Conservation (phyloP, 169 alveolate species). For the Amoebophrya sp. region DNA sequence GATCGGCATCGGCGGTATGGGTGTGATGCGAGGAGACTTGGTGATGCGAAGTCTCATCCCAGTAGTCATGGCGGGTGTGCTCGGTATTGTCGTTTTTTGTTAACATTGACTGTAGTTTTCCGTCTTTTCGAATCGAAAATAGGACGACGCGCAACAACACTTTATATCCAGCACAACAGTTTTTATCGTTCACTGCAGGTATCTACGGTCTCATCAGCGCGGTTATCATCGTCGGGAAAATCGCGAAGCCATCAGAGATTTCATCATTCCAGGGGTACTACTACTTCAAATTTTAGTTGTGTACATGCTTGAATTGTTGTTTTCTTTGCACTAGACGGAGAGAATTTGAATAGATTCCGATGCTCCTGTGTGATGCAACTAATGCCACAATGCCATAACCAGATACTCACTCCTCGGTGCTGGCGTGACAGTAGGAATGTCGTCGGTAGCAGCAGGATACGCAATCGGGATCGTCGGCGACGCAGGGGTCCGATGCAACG, state of each 20-base stretch:
- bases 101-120: too few relatives aligned
- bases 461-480: conserved; percentile 81
- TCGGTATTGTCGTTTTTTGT: conserved; percentile 49
- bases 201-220: conserved; percentile 78
- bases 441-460: conserved; percentile 68
- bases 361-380: too few relatives aligned
- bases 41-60: conserved; percentile 79
- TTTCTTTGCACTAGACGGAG: too few relatives aligned
- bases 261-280: not conserved
- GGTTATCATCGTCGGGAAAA: conserved; percentile 44
- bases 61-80: conserved; percentile 84
- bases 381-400: too few relatives aligned
- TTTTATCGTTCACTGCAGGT: not conserved
- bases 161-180: too few relatives aligned
- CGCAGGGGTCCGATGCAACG: conserved; percentile 54
- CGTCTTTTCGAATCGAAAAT: too few relatives aligned
- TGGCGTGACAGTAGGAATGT: conserved; percentile 73
- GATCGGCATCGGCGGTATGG: conserved; percentile 74
- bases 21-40: conserved; percentile 63
- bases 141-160: too few relatives aligned
- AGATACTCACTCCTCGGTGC: conserved; percentile 71
- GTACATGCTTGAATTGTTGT: too few relatives aligned
- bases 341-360: too few relatives aligned
- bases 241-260: conserved; percentile 29
- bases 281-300: too few relatives aligned